Evolutionary conservation across 345 rosid species (phyloP), one percentile per base, ranked within the genome.

Genomic region (Cardamine occulta): DNA sequence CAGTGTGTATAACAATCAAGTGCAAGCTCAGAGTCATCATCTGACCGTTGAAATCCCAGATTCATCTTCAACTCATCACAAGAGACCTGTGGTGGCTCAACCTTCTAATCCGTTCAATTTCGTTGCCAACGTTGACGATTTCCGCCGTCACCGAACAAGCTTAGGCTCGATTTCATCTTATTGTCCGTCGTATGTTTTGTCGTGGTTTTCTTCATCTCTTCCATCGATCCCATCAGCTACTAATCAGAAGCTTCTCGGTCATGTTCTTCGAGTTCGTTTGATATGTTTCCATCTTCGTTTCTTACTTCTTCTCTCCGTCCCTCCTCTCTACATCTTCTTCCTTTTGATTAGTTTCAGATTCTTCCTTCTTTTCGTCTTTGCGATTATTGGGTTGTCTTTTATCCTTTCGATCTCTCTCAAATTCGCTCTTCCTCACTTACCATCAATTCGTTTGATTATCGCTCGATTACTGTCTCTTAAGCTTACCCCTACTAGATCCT

Each of bases 351-450:
- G 78, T 35, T 32, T 73, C 44, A 51, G 82, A 32, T 53, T 79
- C 75, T 74, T 79, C 60, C 82, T 79, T 26, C 53, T 79, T 5
- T 74, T 74, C 32, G 52, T 79, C 71, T 68, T 79, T 19, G 29
- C 74, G 1, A 68, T 79, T 26, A 13, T 79, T 23, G 75, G 67
- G 3, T 73, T 79, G 2, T 79, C 82, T 12, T 74, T 79, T n/a
- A 1, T 74, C 62, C 24, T 79, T 4, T 73, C 74, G 2, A 35
- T 73, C 55, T 68, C 79, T 35, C 79, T 88, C 73, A 86, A 83
- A 64, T 77, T 86, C 23, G 84, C 89, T 32, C 86, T 86, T 58
- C 93, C 93, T 73, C 84, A 85, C 48, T 71, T 91, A 9, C 90
- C 88, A 10, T 84, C 86, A 0, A 77, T 90, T 51, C 84, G 89